Conservation (phyloP, 805 yeast genomes). For the Candida broadrunensis region DNA sequence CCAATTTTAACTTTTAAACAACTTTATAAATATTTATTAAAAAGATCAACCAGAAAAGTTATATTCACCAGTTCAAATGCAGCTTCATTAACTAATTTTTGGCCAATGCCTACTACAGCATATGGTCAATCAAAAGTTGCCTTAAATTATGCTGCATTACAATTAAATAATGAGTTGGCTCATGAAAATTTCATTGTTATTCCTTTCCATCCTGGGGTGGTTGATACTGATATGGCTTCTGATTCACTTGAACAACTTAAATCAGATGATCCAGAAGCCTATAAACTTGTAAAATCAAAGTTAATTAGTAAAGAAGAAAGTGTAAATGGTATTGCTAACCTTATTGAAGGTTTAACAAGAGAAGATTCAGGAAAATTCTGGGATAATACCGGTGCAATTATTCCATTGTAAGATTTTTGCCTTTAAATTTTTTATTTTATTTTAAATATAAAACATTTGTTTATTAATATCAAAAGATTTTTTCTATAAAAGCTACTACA, state of each 20-base stretch:
- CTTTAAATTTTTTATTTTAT: too few species aligned
- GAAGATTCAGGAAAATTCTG: constrained; percentile 23
- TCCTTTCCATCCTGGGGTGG: constrained; percentile 38
- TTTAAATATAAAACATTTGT: too few species aligned
- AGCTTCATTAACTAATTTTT: background rate
- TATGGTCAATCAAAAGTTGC: constrained; percentile 39
- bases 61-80: background rate
- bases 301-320: constrained; percentile 21
- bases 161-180: constrained; percentile 21
- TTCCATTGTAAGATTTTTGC: background rate
- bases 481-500: too few species aligned
- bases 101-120: constrained; percentile 5
- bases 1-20: background rate
- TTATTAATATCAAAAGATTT: too few species aligned
- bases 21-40: background rate
- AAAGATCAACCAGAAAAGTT: background rate
- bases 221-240: constrained; percentile 30
- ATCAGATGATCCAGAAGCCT: background rate
- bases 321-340: constrained; percentile 12
- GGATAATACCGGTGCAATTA: constrained; percentile 14
- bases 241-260: background rate
- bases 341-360: constrained; percentile 14
- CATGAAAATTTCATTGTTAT: constrained; percentile 13
- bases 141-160: constrained; percentile 23
- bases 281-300: background rate